These are phyloP conservation scores for Diaporthe citri DNA, from an alignment of 2,329 filamentous ascomycete genomes.

Conservation along the genomic window DNA sequence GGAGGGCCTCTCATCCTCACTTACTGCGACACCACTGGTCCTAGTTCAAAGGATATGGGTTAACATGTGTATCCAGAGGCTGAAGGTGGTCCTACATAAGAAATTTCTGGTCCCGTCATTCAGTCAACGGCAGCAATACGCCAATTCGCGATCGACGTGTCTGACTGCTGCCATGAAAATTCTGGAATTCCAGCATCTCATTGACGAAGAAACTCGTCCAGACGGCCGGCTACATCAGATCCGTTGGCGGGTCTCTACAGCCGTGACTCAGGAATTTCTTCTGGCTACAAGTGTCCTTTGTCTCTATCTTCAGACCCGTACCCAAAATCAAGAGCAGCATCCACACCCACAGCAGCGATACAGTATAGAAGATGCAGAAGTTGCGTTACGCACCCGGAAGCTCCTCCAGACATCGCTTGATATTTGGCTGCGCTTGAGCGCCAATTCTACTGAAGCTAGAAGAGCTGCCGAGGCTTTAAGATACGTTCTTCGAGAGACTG, in stretches of 20 bases:
- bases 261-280: constrained; percentile 61
- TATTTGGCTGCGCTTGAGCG: constrained; percentile 38
- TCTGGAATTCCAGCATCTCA: constrained; percentile 61
- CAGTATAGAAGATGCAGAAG: not conserved
- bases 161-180: constrained; percentile 61
- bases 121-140: constrained; percentile 48
- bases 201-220: constrained; percentile 61
- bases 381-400: not conserved
- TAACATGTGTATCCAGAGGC: constrained; percentile 64
- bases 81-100: constrained; percentile 65
- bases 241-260: constrained; percentile 59
- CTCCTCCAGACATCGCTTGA: constrained; percentile 34
- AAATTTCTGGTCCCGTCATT: constrained; percentile 58
- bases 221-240: constrained; percentile 57
- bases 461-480: constrained; percentile 28
- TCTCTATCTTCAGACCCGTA: constrained; percentile 53
- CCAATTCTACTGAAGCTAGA: constrained; percentile 38
- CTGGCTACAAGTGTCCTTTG: constrained; percentile 62
- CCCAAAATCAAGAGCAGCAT: not conserved
- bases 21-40: constrained; percentile 62
- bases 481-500: not conserved
- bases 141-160: constrained; percentile 59
- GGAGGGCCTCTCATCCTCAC: constrained; percentile 47
- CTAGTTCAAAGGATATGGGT: constrained; percentile 66
- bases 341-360: not conserved